Evolutionary conservation across 768 basidiomycete species (phyloP).

Genomic region (Galerina sulciceps): DNA sequence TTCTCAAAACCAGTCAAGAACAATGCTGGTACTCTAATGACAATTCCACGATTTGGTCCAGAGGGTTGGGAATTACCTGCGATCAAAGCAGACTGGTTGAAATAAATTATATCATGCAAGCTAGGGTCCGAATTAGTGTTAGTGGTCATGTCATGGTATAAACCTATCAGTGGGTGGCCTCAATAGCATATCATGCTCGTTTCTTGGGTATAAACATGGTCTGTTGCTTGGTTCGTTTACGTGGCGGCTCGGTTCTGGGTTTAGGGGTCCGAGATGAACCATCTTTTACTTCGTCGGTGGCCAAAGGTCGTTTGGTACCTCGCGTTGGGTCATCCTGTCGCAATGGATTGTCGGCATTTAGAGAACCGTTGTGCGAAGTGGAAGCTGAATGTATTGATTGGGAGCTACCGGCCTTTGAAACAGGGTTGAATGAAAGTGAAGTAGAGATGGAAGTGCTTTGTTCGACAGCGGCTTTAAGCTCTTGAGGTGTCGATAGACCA

Average conservation of each 20-base stretch:
- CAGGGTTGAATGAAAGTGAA: not conserved
- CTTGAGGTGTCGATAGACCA: conserved; percentile 11
- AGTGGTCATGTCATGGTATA: no score
- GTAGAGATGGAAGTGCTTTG: not conserved
- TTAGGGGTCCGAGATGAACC: conserved; percentile 20
- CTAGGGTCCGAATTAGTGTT: no score
- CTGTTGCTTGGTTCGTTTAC: conserved; percentile 30
- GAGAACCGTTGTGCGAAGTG: no score
- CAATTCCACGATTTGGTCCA: conserved; percentile 84
- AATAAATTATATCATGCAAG: no score
- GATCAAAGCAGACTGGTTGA: conserved; percentile 43
- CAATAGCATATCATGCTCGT: conserved; percentile 18
- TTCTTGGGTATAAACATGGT: conserved; percentile 72
- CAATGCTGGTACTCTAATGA: conserved; percentile 67
- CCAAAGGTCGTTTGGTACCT: conserved; percentile 1
- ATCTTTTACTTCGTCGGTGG: not conserved
- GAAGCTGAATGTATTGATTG: no score
- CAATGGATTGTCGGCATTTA: no score
- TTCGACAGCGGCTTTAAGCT: conserved; percentile 12
- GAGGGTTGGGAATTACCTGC: conserved; percentile 89
- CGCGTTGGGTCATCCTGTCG: not conserved
- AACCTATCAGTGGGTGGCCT: not conserved
- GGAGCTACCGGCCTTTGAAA: not conserved
- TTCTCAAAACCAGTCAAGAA: conserved; percentile 87
- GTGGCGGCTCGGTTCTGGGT: conserved; percentile 32